Percentiles rank a stretch among this genome's conserved stretches.
Conservation (phyloP, 2,329 filamentous ascomycete species). For the Monosporascus sp. region DNA sequence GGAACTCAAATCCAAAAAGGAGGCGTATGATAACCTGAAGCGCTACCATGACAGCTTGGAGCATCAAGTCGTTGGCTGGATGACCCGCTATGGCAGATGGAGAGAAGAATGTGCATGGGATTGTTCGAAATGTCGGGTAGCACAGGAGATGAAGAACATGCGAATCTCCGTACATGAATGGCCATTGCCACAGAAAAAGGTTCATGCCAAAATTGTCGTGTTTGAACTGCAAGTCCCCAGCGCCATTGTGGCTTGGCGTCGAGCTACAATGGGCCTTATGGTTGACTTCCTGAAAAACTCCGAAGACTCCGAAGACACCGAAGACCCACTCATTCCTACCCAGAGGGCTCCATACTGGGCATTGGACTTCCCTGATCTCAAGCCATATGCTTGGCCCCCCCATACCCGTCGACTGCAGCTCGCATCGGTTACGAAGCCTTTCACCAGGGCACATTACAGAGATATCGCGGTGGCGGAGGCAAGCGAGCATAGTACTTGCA, state of each 20-base stretch:
- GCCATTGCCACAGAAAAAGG: background rate
- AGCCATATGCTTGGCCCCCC: background rate
- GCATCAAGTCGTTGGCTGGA: background rate
- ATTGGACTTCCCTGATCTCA: background rate
- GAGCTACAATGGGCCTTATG: background rate
- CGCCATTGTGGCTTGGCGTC: background rate
- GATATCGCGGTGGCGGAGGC: background rate
- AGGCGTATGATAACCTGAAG: background rate
- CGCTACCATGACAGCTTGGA: background rate
- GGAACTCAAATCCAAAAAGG: background rate
- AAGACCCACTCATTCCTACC: background rate
- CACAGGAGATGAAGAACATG: background rate
- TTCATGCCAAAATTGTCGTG: background rate
- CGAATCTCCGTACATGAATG: conserved; percentile 1
- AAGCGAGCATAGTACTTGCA: background rate
- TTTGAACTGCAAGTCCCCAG: conserved; percentile 5
- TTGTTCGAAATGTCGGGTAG: background rate
- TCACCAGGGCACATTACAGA: conserved; percentile 1
- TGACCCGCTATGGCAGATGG: background rate
- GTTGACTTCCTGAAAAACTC: background rate
- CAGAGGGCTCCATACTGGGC: background rate
- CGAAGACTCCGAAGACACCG: background rate
- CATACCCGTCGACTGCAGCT: background rate
- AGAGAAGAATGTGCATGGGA: background rate
- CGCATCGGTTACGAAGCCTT: background rate